phyloP scores from a whole-genome alignment of 139 green algal genomes.

The Micromonas pusilla region DNA sequence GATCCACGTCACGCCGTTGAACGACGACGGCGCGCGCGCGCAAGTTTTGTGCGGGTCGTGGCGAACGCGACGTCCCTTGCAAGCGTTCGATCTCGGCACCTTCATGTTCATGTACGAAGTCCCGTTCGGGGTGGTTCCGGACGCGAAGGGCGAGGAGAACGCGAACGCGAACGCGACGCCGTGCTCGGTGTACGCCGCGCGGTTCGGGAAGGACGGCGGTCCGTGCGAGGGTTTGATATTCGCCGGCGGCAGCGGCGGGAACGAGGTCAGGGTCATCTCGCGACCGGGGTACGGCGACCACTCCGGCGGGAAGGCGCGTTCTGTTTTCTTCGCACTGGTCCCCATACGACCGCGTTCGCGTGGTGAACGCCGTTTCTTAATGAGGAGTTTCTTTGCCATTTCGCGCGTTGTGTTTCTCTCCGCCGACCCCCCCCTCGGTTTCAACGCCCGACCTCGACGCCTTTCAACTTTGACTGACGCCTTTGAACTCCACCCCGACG shows the following conservation, averaged over 20 bases:
- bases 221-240: too few relatives aligned
- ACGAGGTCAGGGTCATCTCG: neutral
- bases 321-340: neutral
- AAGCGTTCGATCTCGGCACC: neutral
- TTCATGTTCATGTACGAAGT: neutral
- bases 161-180: neutral
- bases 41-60: neutral
- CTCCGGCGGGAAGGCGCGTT: neutral
- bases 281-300: too few relatives aligned
- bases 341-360: too few relatives aligned
- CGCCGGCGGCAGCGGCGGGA: neutral
- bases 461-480: too few relatives aligned
- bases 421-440: too few relatives aligned
- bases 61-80: neutral
- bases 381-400: too few relatives aligned
- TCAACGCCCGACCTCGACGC: too few relatives aligned
- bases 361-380: too few relatives aligned
- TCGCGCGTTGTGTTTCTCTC: too few relatives aligned
- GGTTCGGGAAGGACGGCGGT: neutral
- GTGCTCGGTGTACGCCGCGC: neutral
- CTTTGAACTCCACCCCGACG: too few relatives aligned
- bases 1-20: constrained; percentile 28
- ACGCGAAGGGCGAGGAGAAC: too few relatives aligned
- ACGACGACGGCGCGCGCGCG: neutral
- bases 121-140: too few relatives aligned